Conservation (phyloP, 2,329 filamentous ascomycete genomes). For the Sporothrix variecibatus region DNA sequence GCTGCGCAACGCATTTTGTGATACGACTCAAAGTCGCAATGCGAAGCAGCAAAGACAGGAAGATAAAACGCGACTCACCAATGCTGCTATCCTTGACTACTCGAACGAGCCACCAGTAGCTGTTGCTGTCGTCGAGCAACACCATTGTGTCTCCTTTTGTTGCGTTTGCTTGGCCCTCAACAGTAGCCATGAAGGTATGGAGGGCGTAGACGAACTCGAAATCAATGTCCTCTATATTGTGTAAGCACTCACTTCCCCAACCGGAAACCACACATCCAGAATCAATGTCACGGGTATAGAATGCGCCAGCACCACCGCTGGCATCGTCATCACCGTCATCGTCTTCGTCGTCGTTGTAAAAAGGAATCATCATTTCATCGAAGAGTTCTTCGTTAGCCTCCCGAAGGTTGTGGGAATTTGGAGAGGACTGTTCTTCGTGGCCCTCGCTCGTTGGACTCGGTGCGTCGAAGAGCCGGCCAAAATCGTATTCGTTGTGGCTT, state of each 20-base stretch:
- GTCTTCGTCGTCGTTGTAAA: conserved; percentile 27
- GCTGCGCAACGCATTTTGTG: background rate
- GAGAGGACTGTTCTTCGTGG: background rate
- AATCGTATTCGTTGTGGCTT: background rate
- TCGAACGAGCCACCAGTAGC: conserved; percentile 98
- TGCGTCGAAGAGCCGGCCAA: background rate
- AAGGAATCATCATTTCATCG: conserved; percentile 28
- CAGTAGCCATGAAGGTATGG: conserved; percentile 95
- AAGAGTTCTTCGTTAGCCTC: conserved; percentile 14
- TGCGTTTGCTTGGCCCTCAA: conserved; percentile 97
- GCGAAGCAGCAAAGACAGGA: background rate
- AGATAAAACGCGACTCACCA: conserved; percentile 46
- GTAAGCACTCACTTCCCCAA: conserved; percentile 84
- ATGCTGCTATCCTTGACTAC: conserved; percentile 98
- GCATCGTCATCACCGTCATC: conserved; percentile 29
- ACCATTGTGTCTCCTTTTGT: conserved; percentile 99
- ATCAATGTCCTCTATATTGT: conserved; percentile 94
- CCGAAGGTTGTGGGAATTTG: background rate
- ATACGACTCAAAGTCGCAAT: background rate
- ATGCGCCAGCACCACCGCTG: conserved; percentile 62
- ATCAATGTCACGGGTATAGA: conserved; percentile 55
- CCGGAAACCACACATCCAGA: conserved; percentile 68
- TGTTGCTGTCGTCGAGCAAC: conserved; percentile 95
- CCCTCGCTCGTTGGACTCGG: background rate
- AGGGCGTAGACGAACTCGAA: conserved; percentile 99